Conservation (phyloP, 163 green algal genomes). For the Scenedesmus sp. region DNA sequence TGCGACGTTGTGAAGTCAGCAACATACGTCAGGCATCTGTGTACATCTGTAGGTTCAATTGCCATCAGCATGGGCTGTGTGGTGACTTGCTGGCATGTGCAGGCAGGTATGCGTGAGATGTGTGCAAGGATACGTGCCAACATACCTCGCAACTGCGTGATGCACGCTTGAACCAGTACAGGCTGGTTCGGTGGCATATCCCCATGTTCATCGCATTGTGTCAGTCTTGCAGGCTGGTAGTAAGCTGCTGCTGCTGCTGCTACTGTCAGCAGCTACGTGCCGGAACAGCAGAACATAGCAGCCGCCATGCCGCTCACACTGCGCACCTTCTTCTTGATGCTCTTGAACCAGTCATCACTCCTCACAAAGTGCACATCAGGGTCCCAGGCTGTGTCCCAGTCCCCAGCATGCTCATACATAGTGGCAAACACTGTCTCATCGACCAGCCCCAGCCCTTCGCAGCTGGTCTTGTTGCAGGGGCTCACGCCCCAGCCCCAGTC, state of each 20-base stretch:
- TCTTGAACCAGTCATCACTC: conserved; percentile 84
- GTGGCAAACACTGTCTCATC: conserved; percentile 86
- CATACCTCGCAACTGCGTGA: no score
- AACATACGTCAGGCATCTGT: no score
- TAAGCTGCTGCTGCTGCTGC: neutral
- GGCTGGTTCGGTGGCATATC: no score
- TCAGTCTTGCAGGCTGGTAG: no score
- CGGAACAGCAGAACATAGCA: neutral
- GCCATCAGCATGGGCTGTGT: no score
- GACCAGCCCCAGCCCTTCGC: conserved; percentile 12
- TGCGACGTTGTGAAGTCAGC: no score
- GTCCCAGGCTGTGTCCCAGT: conserved; percentile 86
- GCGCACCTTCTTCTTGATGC: conserved; percentile 65
- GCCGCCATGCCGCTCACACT: neutral
- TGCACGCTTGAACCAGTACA: no score
- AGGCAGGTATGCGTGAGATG: no score
- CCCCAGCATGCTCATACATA: conserved; percentile 72
- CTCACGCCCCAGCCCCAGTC: conserved; percentile 88
- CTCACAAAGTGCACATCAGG: conserved; percentile 90
- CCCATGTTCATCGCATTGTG: no score
- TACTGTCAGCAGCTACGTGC: neutral
- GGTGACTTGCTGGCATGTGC: no score
- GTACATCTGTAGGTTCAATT: no score
- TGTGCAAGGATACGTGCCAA: no score
- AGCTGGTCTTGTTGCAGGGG: conserved; percentile 58